Evolutionary conservation across 2,329 filamentous ascomycete genomes (phyloP), one percentile per base, ranked within the genome.

Genomic region (Ustilaginoidea virens): DNA sequence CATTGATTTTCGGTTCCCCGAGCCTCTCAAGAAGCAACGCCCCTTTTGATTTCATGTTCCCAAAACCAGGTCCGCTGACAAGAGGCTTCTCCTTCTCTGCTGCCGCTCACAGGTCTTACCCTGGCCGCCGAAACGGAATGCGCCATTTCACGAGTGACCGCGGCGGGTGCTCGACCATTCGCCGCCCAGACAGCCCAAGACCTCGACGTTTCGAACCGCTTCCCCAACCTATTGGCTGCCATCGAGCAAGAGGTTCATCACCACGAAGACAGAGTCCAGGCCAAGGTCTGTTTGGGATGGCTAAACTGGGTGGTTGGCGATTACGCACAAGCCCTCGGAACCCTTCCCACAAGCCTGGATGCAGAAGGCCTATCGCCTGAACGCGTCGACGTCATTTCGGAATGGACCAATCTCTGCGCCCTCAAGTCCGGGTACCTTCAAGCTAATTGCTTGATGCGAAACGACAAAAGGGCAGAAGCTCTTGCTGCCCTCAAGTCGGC

Each of bases 401-500:
- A 76, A 45, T 94, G 83, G 83, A 82, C 82, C 3, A 75, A 73
- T 38, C 78, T 90, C 13, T 92, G 82, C 53, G 68, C 78, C 17
- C 60, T 90, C 31, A 92, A 87, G 51, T 73, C 74, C 13, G 69
- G 74, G 27, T 92, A 83, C 47, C 65, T 92, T 28, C 78, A 76
- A 48, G 81, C 80, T 48, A 75, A 63, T 46, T 66, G 66, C 39
- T 55, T 72, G 30, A 60, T 61, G 18, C 61, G 62, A 15, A 56
- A 56, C 15, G 55, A 57, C 9, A 53, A 61, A 36, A 53, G 60
- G 24, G 44, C 53, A 8, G 72, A 79, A 31, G 80, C 80, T 2
- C 55, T 83, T 11, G 57, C 61, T 22, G 68, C 75, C 2, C 83
- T 81, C 41, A 64, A 70, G 39, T 66, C 74, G 1, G 66, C 78